Conservation (phyloP, 306 rosid genomes). For the Vicia sativa region DNA sequence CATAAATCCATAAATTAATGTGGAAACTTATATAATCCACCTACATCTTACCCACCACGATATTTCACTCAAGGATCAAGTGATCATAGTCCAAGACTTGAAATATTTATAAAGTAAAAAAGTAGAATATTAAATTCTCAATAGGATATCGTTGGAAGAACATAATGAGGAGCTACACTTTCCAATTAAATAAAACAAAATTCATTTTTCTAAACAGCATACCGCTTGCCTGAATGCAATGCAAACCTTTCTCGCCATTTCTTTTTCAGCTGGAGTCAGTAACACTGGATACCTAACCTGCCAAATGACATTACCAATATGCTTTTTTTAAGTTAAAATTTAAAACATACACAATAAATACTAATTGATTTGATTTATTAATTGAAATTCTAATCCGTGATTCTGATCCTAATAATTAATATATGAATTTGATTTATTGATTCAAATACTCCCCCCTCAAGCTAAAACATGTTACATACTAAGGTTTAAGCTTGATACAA, state of each 20-base stretch:
- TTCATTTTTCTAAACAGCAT: conserved; percentile 45
- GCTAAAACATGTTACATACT: neutral
- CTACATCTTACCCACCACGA: conserved; percentile 1
- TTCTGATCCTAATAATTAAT: neutral
- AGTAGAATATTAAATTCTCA: neutral
- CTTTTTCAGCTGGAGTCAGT: conserved; percentile 90
- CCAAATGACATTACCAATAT: conserved; percentile 43
- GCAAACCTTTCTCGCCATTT: conserved; percentile 98
- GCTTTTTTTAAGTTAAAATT: neutral
- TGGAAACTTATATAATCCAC: neutral
- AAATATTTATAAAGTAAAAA: neutral
- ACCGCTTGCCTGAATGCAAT: conserved; percentile 95
- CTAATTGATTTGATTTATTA: neutral
- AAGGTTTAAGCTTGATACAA: neutral
- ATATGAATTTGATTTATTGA: neutral
- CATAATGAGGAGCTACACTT: conserved; percentile 8
- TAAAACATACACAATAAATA: neutral
- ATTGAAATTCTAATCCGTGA: neutral
- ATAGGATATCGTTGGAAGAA: conserved; percentile 1
- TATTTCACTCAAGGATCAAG: conserved; percentile 21
- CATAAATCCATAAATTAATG: neutral
- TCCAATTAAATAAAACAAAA: conserved; percentile 26
- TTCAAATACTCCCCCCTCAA: neutral
- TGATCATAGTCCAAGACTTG: conserved; percentile 6
- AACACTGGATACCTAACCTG: conserved; percentile 98